Evolutionary conservation across 139 green algal species (phyloP).

Genomic region (Tetraselmis striata): DNA sequence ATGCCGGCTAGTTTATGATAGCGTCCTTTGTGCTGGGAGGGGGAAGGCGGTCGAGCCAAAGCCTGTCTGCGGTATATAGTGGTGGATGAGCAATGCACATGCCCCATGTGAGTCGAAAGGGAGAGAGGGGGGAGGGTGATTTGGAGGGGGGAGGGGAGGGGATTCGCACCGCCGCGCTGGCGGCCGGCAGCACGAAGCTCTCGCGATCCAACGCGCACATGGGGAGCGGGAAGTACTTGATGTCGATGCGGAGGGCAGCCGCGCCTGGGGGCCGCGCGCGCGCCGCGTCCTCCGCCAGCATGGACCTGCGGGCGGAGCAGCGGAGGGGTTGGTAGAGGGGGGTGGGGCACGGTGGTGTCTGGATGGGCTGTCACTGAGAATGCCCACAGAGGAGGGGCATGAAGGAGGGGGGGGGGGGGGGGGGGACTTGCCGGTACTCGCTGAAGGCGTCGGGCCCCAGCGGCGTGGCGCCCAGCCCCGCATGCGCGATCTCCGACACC

Average conservation of each 20-base stretch:
- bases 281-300: not conserved
- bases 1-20: no score
- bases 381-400: no score
- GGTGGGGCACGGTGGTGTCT: no score
- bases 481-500: not conserved
- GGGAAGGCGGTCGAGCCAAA: no score
- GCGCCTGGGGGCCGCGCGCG: no score
- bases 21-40: no score
- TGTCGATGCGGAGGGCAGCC: not conserved
- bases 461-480: not conserved
- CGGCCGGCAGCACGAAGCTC: conserved; percentile 54
- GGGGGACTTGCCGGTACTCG: not conserved
- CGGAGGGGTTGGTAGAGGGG: no score
- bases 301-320: no score
- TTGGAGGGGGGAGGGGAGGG: not conserved
- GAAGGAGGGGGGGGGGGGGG: no score
- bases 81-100: no score
- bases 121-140: not conserved
- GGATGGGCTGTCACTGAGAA: no score
- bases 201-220: conserved; percentile 31
- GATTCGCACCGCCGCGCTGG: conserved; percentile 12
- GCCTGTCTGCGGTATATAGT: no score
- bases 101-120: not conserved
- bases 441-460: not conserved
- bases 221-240: conserved; percentile 36